Conservation (phyloP, 805 yeast genomes). For the Saccharomyces paradoxus region DNA sequence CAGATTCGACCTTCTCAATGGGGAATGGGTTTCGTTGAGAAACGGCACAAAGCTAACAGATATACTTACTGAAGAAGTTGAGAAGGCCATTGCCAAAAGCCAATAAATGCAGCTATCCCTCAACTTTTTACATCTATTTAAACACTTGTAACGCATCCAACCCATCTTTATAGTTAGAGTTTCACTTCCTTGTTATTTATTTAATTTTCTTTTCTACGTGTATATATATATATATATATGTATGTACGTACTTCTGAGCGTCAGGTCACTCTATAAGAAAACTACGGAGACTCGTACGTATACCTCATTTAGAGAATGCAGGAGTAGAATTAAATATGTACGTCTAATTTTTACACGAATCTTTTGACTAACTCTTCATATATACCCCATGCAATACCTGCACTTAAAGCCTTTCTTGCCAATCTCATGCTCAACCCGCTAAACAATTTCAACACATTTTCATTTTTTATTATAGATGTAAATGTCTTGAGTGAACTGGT, state of each 20-base stretch:
- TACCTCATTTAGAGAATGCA: not conserved
- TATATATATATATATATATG: not conserved
- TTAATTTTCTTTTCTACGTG: not conserved
- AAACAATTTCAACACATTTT: conserved; percentile 51
- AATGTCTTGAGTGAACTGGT: conserved; percentile 37
- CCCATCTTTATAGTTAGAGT: not conserved
- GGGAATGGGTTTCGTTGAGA: conserved; percentile 73
- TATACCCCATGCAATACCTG: conserved; percentile 95
- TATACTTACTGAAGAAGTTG: conserved; percentile 45
- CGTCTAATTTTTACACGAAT: conserved; percentile 13
- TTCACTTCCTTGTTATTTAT: not conserved
- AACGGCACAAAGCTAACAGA: conserved; percentile 45
- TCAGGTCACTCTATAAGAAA: not conserved
- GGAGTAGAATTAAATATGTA: not conserved
- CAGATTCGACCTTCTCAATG: conserved; percentile 63
- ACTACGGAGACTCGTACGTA: not conserved
- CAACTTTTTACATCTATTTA: not conserved
- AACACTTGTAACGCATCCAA: not conserved
- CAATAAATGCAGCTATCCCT: not conserved
- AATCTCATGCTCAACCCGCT: conserved; percentile 79
- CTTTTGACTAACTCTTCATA: conserved; percentile 74
- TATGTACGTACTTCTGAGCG: not conserved
- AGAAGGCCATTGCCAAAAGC: conserved; percentile 21
- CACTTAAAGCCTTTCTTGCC: conserved; percentile 78
- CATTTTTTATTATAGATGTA: conserved; percentile 35